Base-by-base conservation (phyloP, 176 grass and related monocot species). In the Panicum miliaceum region DNA sequence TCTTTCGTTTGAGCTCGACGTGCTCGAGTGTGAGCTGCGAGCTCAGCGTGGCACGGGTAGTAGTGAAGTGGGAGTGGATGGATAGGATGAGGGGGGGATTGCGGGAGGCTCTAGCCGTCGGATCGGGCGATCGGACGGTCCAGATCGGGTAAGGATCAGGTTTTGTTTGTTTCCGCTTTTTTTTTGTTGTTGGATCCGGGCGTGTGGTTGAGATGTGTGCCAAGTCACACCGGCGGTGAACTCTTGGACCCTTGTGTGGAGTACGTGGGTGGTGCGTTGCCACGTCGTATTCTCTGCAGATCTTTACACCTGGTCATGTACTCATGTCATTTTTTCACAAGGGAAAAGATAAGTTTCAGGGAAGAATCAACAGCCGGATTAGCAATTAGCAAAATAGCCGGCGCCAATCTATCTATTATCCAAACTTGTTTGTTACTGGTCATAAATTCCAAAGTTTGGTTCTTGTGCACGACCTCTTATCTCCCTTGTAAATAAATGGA, bases 81-180 rank as follows among this genome's bases (percentile, higher is more conserved):
- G 96, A 98, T 98, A 95, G 85, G 83, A 85, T 85, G 82, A 89
- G 68, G 56, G 41, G 41, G 59, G 38, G 85, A 93, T 98, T 86
- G 76, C 82, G 92, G 71, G 35, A 14, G 2, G 3, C 11, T 3
- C 3, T 2, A 16, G 35, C 87, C 89, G 86, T 92, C 67, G n/a
- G 90, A 96, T 94, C 11, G 29, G 19, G 3, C 0, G 1, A 20
- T 36, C 61, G 73, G 51, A 90, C 77, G 91, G 85, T 6, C 0
- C 1, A 1, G 91, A 94, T 96, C 18, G 20, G 3, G 54, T 90
- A 22, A 57, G 89, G 96, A 96, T 96, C 89, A 95, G 91, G 82
- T 94, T 87, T 71, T 20, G 84, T 82, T 64, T 26, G 63, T 68
- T 82, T 80, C n/a, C 91, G 77, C n/a, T n/a, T n/a, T 67, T 79